A percentile compares a stretch with the other conserved stretches of the same genome.
Evolutionary conservation across 768 basidiomycete species (phyloP).

Genomic region (Russula vinacea): DNA sequence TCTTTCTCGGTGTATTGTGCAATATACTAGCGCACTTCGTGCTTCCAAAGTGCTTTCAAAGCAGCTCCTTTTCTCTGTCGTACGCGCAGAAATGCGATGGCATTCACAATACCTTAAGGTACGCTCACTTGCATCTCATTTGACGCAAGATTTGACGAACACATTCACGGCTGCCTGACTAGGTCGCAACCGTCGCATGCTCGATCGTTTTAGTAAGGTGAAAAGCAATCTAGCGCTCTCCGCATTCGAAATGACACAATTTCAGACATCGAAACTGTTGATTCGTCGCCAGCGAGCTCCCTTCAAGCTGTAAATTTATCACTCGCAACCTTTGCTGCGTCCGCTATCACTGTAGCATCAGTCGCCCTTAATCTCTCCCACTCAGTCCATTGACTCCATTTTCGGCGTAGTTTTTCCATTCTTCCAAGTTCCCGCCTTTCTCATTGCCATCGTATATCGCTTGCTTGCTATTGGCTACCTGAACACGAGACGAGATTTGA

Average conservation of each 20-base stretch:
- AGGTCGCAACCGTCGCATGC: slow-evolving; percentile 82
- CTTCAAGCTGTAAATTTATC: slow-evolving; percentile 76
- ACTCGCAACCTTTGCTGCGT: slow-evolving; percentile 71
- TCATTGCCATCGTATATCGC: slow-evolving; percentile 75
- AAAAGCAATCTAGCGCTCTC: neutral
- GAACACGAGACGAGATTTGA: slow-evolving; percentile 76
- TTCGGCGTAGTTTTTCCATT: slow-evolving; percentile 68
- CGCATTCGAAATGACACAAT: neutral
- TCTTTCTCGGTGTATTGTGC: slow-evolving; percentile 52
- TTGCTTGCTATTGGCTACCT: slow-evolving; percentile 67
- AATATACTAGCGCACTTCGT: slow-evolving; percentile 56
- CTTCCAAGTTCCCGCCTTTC: slow-evolving; percentile 72
- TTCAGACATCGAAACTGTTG: slow-evolving; percentile 79
- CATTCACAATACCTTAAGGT: slow-evolving; percentile 79
- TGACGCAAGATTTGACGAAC: too few species aligned
- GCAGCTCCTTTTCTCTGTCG: slow-evolving; percentile 62
- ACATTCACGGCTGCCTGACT: slow-evolving; percentile 19
- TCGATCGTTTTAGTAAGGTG: slow-evolving; percentile 80
- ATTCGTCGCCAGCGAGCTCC: slow-evolving; percentile 62
- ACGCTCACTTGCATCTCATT: slow-evolving; percentile 13
- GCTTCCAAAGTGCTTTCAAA: slow-evolving; percentile 42
- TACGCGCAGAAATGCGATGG: slow-evolving; percentile 81
- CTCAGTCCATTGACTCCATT: slow-evolving; percentile 30
- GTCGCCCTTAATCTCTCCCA: slow-evolving; percentile 30
- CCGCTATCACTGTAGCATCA: slow-evolving; percentile 68